phyloP scores from a whole-genome alignment of 2,329 filamentous ascomycete species.

The Xylariomycetidae sp. region DNA sequence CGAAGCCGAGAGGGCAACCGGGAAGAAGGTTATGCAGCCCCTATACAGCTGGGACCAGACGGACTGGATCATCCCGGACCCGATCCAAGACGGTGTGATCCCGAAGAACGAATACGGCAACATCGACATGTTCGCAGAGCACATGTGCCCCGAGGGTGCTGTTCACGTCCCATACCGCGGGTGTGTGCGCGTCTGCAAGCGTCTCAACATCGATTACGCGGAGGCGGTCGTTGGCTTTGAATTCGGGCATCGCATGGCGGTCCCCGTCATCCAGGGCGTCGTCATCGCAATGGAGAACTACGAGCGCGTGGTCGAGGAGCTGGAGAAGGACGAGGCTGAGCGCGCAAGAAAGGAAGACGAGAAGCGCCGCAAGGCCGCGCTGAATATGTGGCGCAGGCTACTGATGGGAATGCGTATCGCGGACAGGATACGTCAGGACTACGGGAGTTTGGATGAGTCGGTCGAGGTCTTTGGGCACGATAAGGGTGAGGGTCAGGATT shows the following conservation, averaged over 20 bases:
- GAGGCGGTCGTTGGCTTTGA: conserved; percentile 96
- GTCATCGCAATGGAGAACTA: conserved; percentile 80
- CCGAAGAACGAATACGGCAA: conserved; percentile 95
- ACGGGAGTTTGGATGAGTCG: conserved; percentile 55
- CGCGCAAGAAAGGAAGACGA: conserved; percentile 72
- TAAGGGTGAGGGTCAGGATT: conserved; percentile 12
- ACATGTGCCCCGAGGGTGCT: conserved; percentile 80
- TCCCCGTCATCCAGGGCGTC: conserved; percentile 85
- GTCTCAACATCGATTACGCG: conserved; percentile 79
- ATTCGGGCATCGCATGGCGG: conserved; percentile 89
- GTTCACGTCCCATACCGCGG: conserved; percentile 77
- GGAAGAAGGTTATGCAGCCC: conserved; percentile 79
- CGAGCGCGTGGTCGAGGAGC: conserved; percentile 67
- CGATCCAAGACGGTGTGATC: conserved; percentile 77
- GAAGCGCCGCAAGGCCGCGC: conserved; percentile 67
- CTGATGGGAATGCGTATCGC: conserved; percentile 79
- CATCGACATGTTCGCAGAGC: conserved; percentile 89
- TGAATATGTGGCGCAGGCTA: conserved; percentile 81
- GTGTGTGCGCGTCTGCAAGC: conserved; percentile 73
- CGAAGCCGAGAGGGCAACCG: conserved; percentile 72
- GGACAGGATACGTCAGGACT: conserved; percentile 69
- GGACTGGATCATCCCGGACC: conserved; percentile 88
- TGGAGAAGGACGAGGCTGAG: conserved; percentile 72
- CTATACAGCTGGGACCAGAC: conserved; percentile 82
- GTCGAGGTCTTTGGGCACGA: conserved; percentile 50